Evolutionary conservation across 768 basidiomycete species (phyloP), one percentile per base, ranked within the genome.

Genomic region (Termitomyces sp.): DNA sequence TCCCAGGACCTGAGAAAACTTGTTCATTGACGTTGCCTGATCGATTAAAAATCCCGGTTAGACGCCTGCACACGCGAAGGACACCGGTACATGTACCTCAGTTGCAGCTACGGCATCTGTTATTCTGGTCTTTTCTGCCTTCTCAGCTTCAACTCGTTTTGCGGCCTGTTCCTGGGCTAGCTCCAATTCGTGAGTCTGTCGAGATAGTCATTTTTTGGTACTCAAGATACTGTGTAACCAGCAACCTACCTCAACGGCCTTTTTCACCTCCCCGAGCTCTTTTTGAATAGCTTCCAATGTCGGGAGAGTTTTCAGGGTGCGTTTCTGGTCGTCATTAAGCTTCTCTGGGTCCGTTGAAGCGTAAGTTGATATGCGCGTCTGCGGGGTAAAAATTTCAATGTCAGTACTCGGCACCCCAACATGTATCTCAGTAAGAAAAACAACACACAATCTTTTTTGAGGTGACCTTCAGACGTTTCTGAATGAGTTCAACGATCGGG

Each of bases 241-340:
- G 17, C 12, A 28, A 45, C 74, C 40, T 44, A 93, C 93, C 81
- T 96, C 91, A 58, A 94, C 78, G 41, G 79, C 82, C 67, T 89
- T 93, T 69, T 87, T 88, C 43, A 93, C 81, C 55, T 94, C 93
- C 24, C 81, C 84, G 14, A 96, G 71, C 63, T 95, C 93, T 64
- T 90, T 91, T 61, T 85, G 80, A 40, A 85, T 76, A 10, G 85
- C 88, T 64, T 95, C 92, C 21, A 95, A 74, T 6, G 77, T 75
- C 10, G 93, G 81, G 43, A 96, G 81, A 17, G 81, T 84, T 60
- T 82, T 87, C 51, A 94, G 63, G 2, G 80, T 76, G 34, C 85
- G 82, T 60, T 79, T 87, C 72, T 97, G 93, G 70, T 96, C 94
- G 41, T 93, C 90, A 59, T 96, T 91, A 52, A 95, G 80, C 64